Evolutionary conservation across 2,329 filamentous ascomycete species (phyloP).

Genomic region (Aureobasidium melanogenum): DNA sequence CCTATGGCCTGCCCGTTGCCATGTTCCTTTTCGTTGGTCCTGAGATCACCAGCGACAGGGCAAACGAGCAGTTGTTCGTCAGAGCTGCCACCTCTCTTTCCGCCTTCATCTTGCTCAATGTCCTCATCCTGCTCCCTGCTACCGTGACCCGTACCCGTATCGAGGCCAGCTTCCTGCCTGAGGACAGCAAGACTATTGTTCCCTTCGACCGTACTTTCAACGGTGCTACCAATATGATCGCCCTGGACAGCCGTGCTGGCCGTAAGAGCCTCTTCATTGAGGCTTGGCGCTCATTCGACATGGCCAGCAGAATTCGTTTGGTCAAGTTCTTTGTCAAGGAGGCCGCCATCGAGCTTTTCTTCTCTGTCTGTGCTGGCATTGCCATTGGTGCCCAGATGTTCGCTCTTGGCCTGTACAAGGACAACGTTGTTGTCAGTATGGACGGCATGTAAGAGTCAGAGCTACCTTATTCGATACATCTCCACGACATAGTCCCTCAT

Average conservation of each 20-base stretch:
- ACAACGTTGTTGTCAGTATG: not conserved
- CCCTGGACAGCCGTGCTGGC: conserved; percentile 51
- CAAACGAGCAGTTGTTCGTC: conserved; percentile 27
- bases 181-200: conserved; percentile 74
- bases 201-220: conserved; percentile 83
- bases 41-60: conserved; percentile 16
- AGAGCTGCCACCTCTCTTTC: conserved; percentile 24
- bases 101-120: conserved; percentile 32
- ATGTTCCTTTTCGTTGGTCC: conserved; percentile 17
- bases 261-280: conserved; percentile 54
- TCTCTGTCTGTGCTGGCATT: conserved; percentile 15
- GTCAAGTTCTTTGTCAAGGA: conserved; percentile 66
- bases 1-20: conserved; percentile 34
- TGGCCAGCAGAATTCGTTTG: conserved; percentile 62
- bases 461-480: not conserved
- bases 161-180: conserved; percentile 76
- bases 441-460: not conserved
- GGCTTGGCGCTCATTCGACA: conserved; percentile 72
- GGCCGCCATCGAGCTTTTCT: conserved; percentile 21
- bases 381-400: conserved; percentile 19
- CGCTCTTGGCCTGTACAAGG: not conserved
- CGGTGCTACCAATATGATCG: conserved; percentile 60
- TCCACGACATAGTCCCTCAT: not conserved
- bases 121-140: conserved; percentile 69
- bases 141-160: conserved; percentile 70